These are phyloP conservation scores for Tuber umbilicatum DNA, from an alignment of 495 filamentous ascomycete species.

Conservation along the genomic window DNA sequence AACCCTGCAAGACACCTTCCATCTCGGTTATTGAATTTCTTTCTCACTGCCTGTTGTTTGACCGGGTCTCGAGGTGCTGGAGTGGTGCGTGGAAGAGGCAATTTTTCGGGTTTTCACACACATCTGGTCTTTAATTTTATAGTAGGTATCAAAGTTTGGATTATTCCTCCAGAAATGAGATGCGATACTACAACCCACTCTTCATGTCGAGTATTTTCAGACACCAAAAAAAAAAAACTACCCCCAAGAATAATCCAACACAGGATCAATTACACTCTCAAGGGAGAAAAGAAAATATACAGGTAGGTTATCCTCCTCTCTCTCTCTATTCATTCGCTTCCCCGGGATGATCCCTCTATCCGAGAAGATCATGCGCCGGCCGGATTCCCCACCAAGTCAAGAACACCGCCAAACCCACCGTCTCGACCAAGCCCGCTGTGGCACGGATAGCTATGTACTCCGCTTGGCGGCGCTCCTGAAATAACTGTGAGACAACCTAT, in stretches of 20 bases:
- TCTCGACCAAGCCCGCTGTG: conserved; percentile 79
- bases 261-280: neutral
- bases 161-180: neutral
- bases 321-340: neutral
- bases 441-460: conserved; percentile 83
- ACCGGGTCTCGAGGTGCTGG: neutral
- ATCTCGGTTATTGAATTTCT: too few relatives aligned
- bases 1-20: too few relatives aligned
- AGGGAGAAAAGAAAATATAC: neutral
- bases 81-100: neutral
- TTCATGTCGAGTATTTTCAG: too few relatives aligned
- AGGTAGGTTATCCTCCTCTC: neutral
- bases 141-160: neutral
- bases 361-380: conserved; percentile 48
- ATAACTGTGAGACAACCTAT: conserved; percentile 78
- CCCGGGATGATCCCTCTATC: conserved; percentile 11
- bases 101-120: neutral
- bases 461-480: conserved; percentile 82
- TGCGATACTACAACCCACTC: neutral
- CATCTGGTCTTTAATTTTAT: neutral
- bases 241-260: neutral
- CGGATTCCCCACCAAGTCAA: conserved; percentile 96
- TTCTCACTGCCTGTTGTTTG: too few relatives aligned
- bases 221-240: neutral
- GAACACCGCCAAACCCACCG: conserved; percentile 83